These are phyloP conservation scores for Dictyostelium discoideum DNA, from an alignment of 78 protist genomes.

Conservation along the genomic window dicty_2.7 NC_007089.4:5791501-5792000, in stretches of 20 bases:
- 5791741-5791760: not conserved
- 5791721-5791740: not conserved
- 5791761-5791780: too few species aligned
- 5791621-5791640: conserved; percentile 11
- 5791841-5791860: too few species aligned
- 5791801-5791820: too few species aligned
- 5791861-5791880: too few species aligned
- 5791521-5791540: conserved; percentile 10
- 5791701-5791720: conserved; percentile 11
- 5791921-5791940: not conserved
- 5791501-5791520: conserved; percentile 3
- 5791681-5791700: conserved; percentile 32
- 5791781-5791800: too few species aligned
- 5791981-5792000: not conserved
- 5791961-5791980: not conserved
- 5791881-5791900: not conserved
- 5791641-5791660: not conserved
- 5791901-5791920: not conserved
- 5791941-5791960: not conserved
- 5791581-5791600: not conserved
- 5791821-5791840: too few species aligned
- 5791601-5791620: not conserved
- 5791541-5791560: conserved; percentile 14
- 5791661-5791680: conserved; percentile 5
- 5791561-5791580: conserved; percentile 8